Conservation (phyloP, 176 grass and related monocot genomes). For the Saccharum officinarum region DNA sequence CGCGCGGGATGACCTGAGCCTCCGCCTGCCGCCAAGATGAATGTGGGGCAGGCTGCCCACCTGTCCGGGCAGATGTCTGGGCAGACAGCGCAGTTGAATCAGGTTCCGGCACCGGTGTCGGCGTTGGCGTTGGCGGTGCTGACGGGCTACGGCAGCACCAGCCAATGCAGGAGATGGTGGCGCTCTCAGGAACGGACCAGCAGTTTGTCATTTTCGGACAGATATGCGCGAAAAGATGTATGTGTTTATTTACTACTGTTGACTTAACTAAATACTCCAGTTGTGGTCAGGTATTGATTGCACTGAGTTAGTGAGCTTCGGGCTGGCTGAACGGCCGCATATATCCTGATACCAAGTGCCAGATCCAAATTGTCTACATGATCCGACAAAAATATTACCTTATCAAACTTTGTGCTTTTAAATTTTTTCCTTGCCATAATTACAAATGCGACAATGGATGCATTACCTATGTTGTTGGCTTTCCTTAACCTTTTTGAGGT, state of each 20-base stretch:
- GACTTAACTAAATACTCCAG: neutral
- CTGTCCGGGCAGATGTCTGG: conserved; percentile 64
- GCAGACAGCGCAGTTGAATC: conserved; percentile 52
- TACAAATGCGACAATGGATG: neutral
- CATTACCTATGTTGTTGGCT: neutral
- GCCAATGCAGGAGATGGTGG: conserved; percentile 46
- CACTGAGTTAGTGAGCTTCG: conserved; percentile 9
- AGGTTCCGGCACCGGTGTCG: conserved; percentile 26
- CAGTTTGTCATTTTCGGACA: conserved; percentile 42
- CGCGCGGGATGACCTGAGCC: conserved; percentile 30
- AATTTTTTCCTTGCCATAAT: conserved; percentile 25
- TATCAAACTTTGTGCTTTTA: neutral
- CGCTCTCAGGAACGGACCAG: conserved; percentile 32
- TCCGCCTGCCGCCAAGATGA: conserved; percentile 37
- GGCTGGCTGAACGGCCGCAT: neutral
- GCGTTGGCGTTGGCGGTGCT: neutral
- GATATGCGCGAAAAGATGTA: conserved; percentile 68
- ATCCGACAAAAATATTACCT: neutral
- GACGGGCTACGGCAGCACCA: conserved; percentile 50
- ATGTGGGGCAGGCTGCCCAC: conserved; percentile 67
- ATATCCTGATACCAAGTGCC: neutral
- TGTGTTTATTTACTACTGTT: conserved; percentile 19
- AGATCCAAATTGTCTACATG: neutral
- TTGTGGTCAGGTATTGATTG: conserved; percentile 27
- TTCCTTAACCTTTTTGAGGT: neutral